Conservation (phyloP, 2,329 filamentous ascomycete species). For the Xylariaceae sp. region DNA sequence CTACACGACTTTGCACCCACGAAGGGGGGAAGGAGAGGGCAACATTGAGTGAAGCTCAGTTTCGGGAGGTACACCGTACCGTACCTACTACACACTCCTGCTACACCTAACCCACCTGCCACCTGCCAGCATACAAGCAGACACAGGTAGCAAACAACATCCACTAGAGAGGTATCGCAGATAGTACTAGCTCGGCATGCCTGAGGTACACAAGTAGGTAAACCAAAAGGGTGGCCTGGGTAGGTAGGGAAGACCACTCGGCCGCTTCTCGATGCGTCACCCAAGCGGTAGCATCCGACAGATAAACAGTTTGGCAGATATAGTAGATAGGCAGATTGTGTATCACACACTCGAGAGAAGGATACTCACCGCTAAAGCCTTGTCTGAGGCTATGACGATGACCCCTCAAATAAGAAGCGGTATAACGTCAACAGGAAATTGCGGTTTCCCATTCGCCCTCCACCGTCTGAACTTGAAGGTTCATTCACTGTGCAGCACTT, state of each 20-base stretch:
- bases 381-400: not conserved
- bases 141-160: too few species aligned
- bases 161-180: too few species aligned
- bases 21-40: too few species aligned
- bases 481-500: too few species aligned
- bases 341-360: not conserved
- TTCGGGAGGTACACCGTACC: not conserved
- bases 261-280: too few species aligned
- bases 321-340: not conserved
- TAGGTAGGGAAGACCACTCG: too few species aligned
- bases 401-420: not conserved
- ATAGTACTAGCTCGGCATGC: too few species aligned
- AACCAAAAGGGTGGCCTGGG: too few species aligned
- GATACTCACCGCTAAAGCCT: not conserved
- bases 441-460: not conserved
- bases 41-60: not conserved
- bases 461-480: too few species aligned
- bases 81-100: not conserved
- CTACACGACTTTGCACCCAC: not conserved
- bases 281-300: too few species aligned
- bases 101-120: not conserved
- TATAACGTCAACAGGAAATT: slow-evolving; percentile 1
- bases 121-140: not conserved
- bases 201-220: too few species aligned
- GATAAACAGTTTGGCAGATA: too few species aligned